Conservation (phyloP, 2,329 filamentous ascomycete genomes). For the Botrytis fabae region DNA sequence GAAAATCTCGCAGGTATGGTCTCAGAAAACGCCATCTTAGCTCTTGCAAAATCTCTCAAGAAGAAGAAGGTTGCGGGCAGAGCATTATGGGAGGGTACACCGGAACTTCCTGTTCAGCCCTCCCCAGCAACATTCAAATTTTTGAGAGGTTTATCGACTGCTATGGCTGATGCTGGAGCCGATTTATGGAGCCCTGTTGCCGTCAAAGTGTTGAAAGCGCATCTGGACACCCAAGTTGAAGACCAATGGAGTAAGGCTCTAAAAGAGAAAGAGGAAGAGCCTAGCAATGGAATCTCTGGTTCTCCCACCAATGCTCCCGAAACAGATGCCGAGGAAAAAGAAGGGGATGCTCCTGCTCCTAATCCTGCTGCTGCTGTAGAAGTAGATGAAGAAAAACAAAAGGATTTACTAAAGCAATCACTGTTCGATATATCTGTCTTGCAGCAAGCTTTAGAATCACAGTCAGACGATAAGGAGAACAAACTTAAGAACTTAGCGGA, state of each 20-base stretch:
- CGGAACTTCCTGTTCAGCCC: slow-evolving; percentile 74
- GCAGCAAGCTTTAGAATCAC: slow-evolving; percentile 51
- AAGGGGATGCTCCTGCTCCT: slow-evolving; percentile 9
- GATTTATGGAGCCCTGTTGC: slow-evolving; percentile 81
- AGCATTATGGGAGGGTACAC: slow-evolving; percentile 77
- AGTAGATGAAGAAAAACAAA: slow-evolving; percentile 24
- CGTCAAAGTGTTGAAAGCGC: slow-evolving; percentile 61
- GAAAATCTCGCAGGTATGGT: slow-evolving; percentile 57
- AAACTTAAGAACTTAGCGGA: slow-evolving; percentile 48
- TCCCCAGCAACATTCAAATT: slow-evolving; percentile 74
- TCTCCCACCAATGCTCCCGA: slow-evolving; percentile 6
- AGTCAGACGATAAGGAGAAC: slow-evolving; percentile 42
- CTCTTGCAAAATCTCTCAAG: slow-evolving; percentile 48
- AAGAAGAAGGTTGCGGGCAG: slow-evolving; percentile 57
- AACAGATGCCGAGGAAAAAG: slow-evolving; percentile 2
- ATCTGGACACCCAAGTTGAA: slow-evolving; percentile 52
- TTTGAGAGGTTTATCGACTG: slow-evolving; percentile 60
- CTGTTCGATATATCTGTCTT: slow-evolving; percentile 60
- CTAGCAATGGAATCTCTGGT: slow-evolving; percentile 26
- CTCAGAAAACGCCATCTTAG: slow-evolving; percentile 50
- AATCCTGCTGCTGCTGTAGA: not conserved
- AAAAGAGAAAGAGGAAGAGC: slow-evolving; percentile 28
- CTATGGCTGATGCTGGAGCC: slow-evolving; percentile 69
- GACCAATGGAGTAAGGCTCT: slow-evolving; percentile 43
- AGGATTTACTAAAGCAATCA: slow-evolving; percentile 58